Evolutionary conservation across 106 monocot species (phyloP).

Genomic region (Dioscorea zingiberensis): DNA sequence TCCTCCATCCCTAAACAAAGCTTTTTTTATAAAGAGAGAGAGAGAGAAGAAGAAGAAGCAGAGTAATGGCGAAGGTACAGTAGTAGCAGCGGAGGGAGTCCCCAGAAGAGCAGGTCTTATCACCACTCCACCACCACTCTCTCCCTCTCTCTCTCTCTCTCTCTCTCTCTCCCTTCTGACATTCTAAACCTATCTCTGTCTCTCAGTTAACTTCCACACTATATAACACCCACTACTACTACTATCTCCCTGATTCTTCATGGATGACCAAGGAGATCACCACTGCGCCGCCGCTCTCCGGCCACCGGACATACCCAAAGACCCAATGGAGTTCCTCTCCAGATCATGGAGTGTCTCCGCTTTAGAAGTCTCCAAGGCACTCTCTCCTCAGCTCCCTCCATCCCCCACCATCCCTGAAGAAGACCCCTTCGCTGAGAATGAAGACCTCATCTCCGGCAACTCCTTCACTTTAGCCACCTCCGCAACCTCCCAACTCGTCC

Average conservation of each 20-base stretch:
- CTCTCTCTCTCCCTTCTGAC: neutral
- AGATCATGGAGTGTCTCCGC: conserved; percentile 66
- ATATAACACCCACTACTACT: neutral
- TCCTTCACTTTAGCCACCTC: conserved; percentile 71
- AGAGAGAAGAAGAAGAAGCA: neutral
- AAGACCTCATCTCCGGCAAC: conserved; percentile 27
- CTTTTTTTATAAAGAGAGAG: neutral
- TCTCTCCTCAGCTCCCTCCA: conserved; percentile 1
- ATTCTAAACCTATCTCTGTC: neutral
- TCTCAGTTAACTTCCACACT: neutral
- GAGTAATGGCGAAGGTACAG: neutral
- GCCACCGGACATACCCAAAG: conserved; percentile 30
- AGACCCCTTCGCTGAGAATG: too few relatives aligned
- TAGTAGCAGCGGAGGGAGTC: neutral
- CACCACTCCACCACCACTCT: neutral
- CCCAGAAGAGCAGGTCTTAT: neutral
- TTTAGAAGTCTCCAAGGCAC: conserved; percentile 31
- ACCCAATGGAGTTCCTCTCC: conserved; percentile 88
- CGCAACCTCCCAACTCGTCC: conserved; percentile 86
- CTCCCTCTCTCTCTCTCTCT: neutral
- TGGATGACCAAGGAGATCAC: neutral
- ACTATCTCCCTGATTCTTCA: neutral
- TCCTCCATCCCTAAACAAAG: too few relatives aligned
- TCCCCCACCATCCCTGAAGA: neutral
- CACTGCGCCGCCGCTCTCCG: too few relatives aligned